Base-by-base conservation (phyloP, 2,329 filamentous ascomycete species). In the Endothia cerciana region DNA sequence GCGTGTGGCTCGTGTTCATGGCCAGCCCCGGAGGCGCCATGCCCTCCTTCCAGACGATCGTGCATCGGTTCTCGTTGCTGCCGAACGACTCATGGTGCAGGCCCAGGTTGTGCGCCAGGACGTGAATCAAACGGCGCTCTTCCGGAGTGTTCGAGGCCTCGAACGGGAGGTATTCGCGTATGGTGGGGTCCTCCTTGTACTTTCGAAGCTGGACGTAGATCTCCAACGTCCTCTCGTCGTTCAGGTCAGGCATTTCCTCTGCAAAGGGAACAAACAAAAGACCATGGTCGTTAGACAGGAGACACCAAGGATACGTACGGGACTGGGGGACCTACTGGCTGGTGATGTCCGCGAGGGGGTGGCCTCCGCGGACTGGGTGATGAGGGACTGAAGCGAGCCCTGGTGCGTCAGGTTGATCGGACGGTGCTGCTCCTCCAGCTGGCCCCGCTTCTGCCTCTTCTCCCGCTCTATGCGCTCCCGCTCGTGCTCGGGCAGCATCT, bases 401-500 rank as follows among this genome's bases (percentile, higher is more conserved):
- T 97, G 94, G 63, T 90, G 91, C 72, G 95, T 92, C 67, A 95
- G 86, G 73, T 90, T 88, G 56, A 89, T 73, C 81, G 93, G 74
- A 38, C 94, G 89, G 78, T 99, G 95, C 78, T 99, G 95, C 79
- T 99, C 95, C 78, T 99, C 94, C 15, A 99, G 85, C 78, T 99
- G 95, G 59, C 95, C 95, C 62, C 95, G 89, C 72, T 95, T 91
- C 81, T 98, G 94, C 65, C 95, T 87, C 87, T 98, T 99, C 79
- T 98, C 95, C 6, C 95, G 87, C 78, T 99, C 95, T 71, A 99
- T 98, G 49, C 95, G 88, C 79, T 99, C 95, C 62, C 95, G 88
- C 78, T 98, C 95, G 40, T 94, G 92, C 70, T 96, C 87, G 0
- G 95, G 95, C 5, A 99, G 86, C 95, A 99, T 98, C 82, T 98